Evolutionary conservation across 2,329 filamentous ascomycete genomes (phyloP).

Genomic region (Cytospora schulzeri): DNA sequence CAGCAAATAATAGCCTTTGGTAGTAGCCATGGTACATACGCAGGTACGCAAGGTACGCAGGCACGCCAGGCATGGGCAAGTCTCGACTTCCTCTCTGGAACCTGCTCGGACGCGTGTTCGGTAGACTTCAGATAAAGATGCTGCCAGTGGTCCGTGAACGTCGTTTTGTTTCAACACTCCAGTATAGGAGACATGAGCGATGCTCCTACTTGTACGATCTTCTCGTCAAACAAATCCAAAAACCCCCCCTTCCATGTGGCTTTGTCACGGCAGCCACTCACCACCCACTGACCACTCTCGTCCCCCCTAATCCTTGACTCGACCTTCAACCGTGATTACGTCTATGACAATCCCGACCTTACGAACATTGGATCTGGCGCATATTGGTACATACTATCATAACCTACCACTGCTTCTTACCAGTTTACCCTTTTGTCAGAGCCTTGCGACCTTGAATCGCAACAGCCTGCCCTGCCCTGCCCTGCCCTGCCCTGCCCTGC

Average conservation of each 20-base stretch:
- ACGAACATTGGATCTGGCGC: not conserved
- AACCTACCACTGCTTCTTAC: not conserved
- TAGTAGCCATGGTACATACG: not conserved
- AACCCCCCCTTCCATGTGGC: too few species aligned
- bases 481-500: too few species aligned
- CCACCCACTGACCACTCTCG: too few species aligned
- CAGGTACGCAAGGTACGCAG: too few species aligned
- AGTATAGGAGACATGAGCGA: conserved; percentile 13
- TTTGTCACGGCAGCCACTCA: too few species aligned
- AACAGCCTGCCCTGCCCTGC: too few species aligned
- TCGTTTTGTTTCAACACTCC: conserved; percentile 16
- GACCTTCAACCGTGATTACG: not conserved
- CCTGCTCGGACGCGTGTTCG: conserved; percentile 14
- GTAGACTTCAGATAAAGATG: conserved; percentile 10
- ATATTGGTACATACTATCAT: too few species aligned
- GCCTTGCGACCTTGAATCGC: not conserved
- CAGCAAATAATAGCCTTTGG: too few species aligned
- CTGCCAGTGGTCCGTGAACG: not conserved
- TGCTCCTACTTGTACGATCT: not conserved
- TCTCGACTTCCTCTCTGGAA: conserved; percentile 15
- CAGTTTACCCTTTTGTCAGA: not conserved
- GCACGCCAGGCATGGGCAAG: too few species aligned
- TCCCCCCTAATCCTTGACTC: not conserved
- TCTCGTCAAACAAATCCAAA: not conserved
- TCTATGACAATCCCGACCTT: not conserved